phyloP scores from a whole-genome alignment of 2,329 filamentous ascomycete species.

The Arthrobotrys conoides region DNA sequence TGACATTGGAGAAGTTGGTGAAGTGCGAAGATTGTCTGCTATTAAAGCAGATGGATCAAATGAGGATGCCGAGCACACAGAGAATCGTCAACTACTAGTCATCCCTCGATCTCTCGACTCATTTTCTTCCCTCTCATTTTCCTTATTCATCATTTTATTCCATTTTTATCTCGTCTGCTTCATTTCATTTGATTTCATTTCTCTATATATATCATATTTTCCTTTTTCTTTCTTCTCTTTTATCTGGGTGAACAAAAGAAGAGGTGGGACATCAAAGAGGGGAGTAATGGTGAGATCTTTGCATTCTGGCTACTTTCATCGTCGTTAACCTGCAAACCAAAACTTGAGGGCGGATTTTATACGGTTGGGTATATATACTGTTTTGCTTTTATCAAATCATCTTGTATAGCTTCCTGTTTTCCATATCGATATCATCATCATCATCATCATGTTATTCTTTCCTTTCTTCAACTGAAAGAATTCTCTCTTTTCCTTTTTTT shows the following conservation, averaged over 20 bases:
- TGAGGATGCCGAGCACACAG: conserved; percentile 59
- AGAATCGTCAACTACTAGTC: conserved; percentile 53
- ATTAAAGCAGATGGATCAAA: conserved; percentile 60
- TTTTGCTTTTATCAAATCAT: conserved; percentile 26
- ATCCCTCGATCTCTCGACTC: conserved; percentile 6
- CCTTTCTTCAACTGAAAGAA: conserved; percentile 27
- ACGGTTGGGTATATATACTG: conserved; percentile 58
- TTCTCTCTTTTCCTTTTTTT: conserved; percentile 19
- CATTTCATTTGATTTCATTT: conserved; percentile 30
- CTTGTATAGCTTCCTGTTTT: conserved; percentile 47
- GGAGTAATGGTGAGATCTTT: conserved; percentile 59
- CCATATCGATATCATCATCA: conserved; percentile 21
- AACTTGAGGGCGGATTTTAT: conserved; percentile 47
- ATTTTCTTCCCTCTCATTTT: conserved; percentile 23
- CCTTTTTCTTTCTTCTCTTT: not conserved
- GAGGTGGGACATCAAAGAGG: conserved; percentile 51
- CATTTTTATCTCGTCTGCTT: not conserved
- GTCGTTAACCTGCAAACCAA: conserved; percentile 46
- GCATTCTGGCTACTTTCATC: conserved; percentile 51
- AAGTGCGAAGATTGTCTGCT: conserved; percentile 59
- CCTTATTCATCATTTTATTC: conserved; percentile 15
- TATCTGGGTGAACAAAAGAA: conserved; percentile 31
- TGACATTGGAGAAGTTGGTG: conserved; percentile 59
- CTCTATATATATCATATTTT: conserved; percentile 34
- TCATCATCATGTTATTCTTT: conserved; percentile 21